Conservation (phyloP, 345 rosid species). For the Abelmoschus esculentus region DNA sequence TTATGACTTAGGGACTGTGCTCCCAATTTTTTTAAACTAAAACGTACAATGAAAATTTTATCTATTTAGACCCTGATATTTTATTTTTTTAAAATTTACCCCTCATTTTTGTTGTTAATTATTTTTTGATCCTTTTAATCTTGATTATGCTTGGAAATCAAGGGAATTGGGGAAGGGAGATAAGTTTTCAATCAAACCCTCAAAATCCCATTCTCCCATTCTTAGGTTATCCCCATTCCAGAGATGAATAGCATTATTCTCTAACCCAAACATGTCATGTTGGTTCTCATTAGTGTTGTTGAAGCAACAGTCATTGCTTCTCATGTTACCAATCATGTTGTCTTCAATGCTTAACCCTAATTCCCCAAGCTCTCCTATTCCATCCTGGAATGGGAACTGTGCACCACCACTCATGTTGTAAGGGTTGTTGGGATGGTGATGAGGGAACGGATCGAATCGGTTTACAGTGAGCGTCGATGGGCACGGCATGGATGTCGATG, state of each 20-base stretch:
- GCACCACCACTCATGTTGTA: constrained; percentile 29
- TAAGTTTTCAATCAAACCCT: constrained; percentile 62
- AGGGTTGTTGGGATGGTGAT: constrained; percentile 20
- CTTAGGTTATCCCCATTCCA: constrained; percentile 65
- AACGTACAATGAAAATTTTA: too few relatives aligned
- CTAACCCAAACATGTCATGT: constrained; percentile 47
- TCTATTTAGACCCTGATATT: too few relatives aligned
- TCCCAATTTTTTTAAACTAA: too few relatives aligned
- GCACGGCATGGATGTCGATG: constrained; percentile 24
- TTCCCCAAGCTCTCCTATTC: constrained; percentile 30
- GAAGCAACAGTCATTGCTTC: constrained; percentile 43
- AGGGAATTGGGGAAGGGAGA: constrained; percentile 61
- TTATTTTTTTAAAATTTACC: too few relatives aligned
- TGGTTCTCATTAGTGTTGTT: constrained; percentile 29
- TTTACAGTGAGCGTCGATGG: constrained; percentile 18
- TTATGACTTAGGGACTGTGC: too few relatives aligned
- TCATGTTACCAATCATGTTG: constrained; percentile 33
- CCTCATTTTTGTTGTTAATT: too few relatives aligned
- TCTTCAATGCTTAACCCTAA: constrained; percentile 19
- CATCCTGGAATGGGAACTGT: constrained; percentile 24
- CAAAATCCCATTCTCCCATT: constrained; percentile 89
- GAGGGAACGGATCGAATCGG: constrained; percentile 41
- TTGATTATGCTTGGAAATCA: constrained; percentile 46
- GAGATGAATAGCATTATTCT: constrained; percentile 29
- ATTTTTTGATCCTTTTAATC: too few relatives aligned